Base-by-base conservation (phyloP, 768 basidiomycete species). In the Mycena sanguinolenta region DNA sequence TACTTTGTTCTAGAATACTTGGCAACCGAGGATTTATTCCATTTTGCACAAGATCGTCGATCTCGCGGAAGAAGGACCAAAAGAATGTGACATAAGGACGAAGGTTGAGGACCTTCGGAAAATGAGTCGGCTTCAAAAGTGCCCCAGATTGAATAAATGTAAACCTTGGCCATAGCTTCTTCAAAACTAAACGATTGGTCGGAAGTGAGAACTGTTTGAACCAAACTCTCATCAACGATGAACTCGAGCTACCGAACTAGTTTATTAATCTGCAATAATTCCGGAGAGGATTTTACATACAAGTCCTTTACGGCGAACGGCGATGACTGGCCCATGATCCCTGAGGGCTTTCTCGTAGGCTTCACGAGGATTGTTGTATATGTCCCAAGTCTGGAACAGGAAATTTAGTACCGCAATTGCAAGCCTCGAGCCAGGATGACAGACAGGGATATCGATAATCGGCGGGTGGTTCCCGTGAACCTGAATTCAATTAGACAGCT, bases 151-250 rank as follows among this genome's bases (percentile, higher is more conserved):
- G 21, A 36, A 27, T 46, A 7, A 23, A 34, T 32, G 16, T 71
- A 39, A 57, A 82, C 81, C 25, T 74, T 75, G 14, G 79, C 78
- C 19, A 76, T 77, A 3, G 78, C 81, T 44, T 77, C 67, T 69
- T 82, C 81, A 55, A 82, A 80, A 62, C 81, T 81, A 64, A 80
- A 79, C 0, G 75, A 60, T 16, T 74, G 74, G 53, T 81, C 76
- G 21, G 76, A 75, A 4, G 76, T 77, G 52, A 81, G 74, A 9
- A 80, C 75, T 42, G 77, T 68, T 30, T 77, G 74, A 19, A 77
- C 75, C 38, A 77, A 73, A 16, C 74, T 74, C 17, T 76, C 71
- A 25, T 77, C 74, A 21, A 81, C 77, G 61, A 82, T 77, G 64
- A 79, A 82, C 70, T 82, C 81, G 9, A 82, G 74, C 81, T 82